Conservation (phyloP, 2,329 filamentous ascomycete genomes). For the Xylariales sp. region DNA sequence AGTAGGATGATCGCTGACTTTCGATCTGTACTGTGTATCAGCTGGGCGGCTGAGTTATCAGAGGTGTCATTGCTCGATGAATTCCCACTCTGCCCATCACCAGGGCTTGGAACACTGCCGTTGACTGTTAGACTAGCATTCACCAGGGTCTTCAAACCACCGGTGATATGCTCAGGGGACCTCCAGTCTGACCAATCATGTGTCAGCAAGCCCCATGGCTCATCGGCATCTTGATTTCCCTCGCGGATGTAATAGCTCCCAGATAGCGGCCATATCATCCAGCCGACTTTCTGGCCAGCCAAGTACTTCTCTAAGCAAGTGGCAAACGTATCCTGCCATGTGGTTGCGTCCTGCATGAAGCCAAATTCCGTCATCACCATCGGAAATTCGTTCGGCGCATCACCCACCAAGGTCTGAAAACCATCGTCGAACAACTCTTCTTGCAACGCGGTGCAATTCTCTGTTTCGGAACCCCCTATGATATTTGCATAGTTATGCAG, state of each 20-base stretch:
- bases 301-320: constrained; percentile 46
- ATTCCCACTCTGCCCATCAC: neutral
- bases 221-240: constrained; percentile 49
- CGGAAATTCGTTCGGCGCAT: constrained; percentile 36
- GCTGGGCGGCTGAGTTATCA: neutral
- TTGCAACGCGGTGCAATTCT: constrained; percentile 39
- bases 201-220: constrained; percentile 50
- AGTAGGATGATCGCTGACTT: too few species aligned
- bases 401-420: constrained; percentile 42
- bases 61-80: constrained; percentile 2
- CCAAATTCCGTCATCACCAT: constrained; percentile 51
- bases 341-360: constrained; percentile 41
- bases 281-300: constrained; percentile 42
- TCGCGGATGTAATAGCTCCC: constrained; percentile 54
- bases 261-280: constrained; percentile 54
- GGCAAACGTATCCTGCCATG: constrained; percentile 43
- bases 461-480: constrained; percentile 24
- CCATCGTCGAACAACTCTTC: constrained; percentile 43
- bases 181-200: constrained; percentile 50
- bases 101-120: neutral
- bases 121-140: constrained; percentile 18
- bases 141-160: constrained; percentile 33
- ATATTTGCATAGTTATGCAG: constrained; percentile 55
- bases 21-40: too few species aligned
- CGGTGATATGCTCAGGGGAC: constrained; percentile 33